Percentiles rank a stretch among this genome's conserved stretches.
Conservation (phyloP, 768 basidiomycete genomes). For the Rhizopogon roseolus region DNA sequence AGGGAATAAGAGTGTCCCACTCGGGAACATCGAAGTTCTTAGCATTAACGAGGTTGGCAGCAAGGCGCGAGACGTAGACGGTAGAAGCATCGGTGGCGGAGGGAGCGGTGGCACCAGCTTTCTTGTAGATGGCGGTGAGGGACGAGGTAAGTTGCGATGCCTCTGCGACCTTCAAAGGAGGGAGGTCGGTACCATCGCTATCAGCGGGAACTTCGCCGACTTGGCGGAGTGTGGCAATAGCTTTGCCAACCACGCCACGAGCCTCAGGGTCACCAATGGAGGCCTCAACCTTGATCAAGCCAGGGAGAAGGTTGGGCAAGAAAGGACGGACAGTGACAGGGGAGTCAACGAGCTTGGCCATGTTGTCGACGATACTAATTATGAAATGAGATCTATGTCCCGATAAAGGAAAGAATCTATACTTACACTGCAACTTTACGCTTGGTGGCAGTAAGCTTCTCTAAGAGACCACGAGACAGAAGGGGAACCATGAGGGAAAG, state of each 20-base stretch:
- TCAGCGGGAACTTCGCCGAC: conserved; percentile 83
- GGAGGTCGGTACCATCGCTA: conserved; percentile 88
- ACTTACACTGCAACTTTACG: conserved; percentile 95
- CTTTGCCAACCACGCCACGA: conserved; percentile 84
- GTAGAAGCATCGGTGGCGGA: conserved; percentile 53
- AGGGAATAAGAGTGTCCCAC: conserved; percentile 81
- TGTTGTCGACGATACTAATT: conserved; percentile 90
- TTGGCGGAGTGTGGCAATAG: conserved; percentile 93
- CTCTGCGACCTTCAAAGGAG: conserved; percentile 77
- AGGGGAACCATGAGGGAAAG: conserved; percentile 98
- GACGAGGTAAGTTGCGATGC: conserved; percentile 57
- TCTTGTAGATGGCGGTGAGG: conserved; percentile 81
- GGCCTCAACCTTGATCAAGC: conserved; percentile 91
- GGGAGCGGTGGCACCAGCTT: conserved; percentile 57
- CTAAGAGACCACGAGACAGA: conserved; percentile 85
- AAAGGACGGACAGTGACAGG: conserved; percentile 93
- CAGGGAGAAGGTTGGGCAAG: conserved; percentile 92
- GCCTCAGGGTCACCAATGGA: conserved; percentile 98
- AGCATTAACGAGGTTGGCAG: conserved; percentile 80
- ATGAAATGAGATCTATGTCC: conserved; percentile 13
- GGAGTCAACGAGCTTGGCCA: conserved; percentile 97
- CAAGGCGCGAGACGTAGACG: conserved; percentile 73
- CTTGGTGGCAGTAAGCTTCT: conserved; percentile 95
- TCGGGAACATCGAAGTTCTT: conserved; percentile 90
- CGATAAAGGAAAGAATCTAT: conserved; percentile 6